Base-by-base conservation (phyloP, 2,329 filamentous ascomycete genomes). In the Pseudonectria buxi region DNA sequence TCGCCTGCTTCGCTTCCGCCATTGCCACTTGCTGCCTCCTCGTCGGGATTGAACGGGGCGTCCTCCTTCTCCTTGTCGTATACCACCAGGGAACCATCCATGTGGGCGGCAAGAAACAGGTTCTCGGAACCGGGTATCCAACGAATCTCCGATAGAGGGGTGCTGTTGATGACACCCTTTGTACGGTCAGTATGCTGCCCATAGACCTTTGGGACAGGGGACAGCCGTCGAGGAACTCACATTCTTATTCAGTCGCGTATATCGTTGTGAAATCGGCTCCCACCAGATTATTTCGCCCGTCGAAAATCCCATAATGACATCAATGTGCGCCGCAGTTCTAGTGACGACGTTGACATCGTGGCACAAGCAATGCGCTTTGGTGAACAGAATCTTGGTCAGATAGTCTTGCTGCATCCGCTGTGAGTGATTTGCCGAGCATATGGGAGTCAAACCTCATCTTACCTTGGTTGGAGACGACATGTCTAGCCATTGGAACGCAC, bases 21-120 rank as follows among this genome's bases (percentile, higher is more conserved):
- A 48, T 86, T 84, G 49, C 88, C 90, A 43, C 48, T 51, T 18
- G 49, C 32, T 26, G 41, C 56, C 37, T 76, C 69, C 24, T 83
- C 74, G 55, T 94, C 87, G 0, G 83, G 73, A 3, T 77, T 71
- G 52, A 95, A 92, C 2, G 79, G 71, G 1, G 81, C 80, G 56
- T 95, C 89, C 45, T 95, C 89, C 57, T 92, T 95, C 55, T 95
- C 89, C 63, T 96, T 98, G 62, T 98, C 92, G 50, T 96, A 98
- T 2, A 96, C 87, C 3, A 98, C 76, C 29, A 98, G 62, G 3
- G 83, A 83, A 2, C 92, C 92, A 54, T 98, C 89, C 71, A 87
- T 85, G 57, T 96, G 89, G 10, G 88, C 83, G 10, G 89, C 89
- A 30, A 98, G 69, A 55, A 98, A 96, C 11, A 95, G 68, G 45